Evolutionary conservation across 1,139 yeast genomes (phyloP).

Genomic region (Arxiozyma heterogenica): DNA sequence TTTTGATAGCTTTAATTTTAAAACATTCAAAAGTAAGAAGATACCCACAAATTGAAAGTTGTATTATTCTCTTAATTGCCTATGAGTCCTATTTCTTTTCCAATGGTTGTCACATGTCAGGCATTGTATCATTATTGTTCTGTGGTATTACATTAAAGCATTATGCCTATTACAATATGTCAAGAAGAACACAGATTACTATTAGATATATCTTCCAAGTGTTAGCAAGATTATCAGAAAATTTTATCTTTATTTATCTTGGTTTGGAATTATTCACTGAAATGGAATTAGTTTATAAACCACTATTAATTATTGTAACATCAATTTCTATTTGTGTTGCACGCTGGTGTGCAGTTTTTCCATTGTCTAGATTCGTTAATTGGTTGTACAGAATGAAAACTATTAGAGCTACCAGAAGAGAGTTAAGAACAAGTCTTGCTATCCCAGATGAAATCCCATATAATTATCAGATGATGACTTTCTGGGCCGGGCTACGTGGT

Average conservation of each 20-base stretch:
- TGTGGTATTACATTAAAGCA: constrained; percentile 96
- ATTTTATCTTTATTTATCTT: constrained; percentile 89
- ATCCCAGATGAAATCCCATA: constrained; percentile 88
- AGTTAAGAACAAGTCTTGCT: constrained; percentile 35
- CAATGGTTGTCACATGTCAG: constrained; percentile 98
- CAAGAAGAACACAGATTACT: constrained; percentile 92
- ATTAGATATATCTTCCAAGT: constrained; percentile 90
- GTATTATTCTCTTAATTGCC: constrained; percentile 81
- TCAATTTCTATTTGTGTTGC: constrained; percentile 88
- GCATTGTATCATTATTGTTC: constrained; percentile 87
- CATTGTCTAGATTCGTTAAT: constrained; percentile 75
- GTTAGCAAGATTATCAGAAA: constrained; percentile 89
- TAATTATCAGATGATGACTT: constrained; percentile 96
- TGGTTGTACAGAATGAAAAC: constrained; percentile 59
- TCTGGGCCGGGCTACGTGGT: constrained; percentile 98
- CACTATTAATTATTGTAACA: constrained; percentile 81
- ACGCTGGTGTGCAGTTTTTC: constrained; percentile 96
- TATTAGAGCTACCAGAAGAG: constrained; percentile 20
- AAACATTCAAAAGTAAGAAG: constrained; percentile 91
- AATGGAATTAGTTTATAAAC: constrained; percentile 90
- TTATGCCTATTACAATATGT: constrained; percentile 95
- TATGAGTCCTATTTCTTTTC: constrained; percentile 96
- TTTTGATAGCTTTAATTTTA: constrained; percentile 76
- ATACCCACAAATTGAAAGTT: constrained; percentile 93
- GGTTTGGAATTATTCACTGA: constrained; percentile 94